Base-by-base conservation (phyloP, 164 flowering plant species). In the Pachysandra terminalis region DNA sequence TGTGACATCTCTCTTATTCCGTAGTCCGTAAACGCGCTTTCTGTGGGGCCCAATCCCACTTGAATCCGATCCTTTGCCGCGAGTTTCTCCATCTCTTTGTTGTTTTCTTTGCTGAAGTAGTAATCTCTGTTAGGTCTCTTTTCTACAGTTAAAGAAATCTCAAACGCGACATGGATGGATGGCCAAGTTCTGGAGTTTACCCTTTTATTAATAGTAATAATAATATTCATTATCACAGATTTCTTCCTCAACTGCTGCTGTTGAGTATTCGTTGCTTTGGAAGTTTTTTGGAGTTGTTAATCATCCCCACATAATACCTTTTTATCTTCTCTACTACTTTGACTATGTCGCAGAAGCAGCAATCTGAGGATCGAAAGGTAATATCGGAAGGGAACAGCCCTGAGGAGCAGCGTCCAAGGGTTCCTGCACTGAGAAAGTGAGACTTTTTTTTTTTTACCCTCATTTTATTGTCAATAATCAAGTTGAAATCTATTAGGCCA, bases 261-360 rank as follows among this genome's bases (percentile, higher is more conserved):
- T 3, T 32, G 7, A 32, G 37, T 32, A 7, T 32, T 32, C 5
- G 37, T 32, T 7, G 5, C 7, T 32, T 3, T 32, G 37, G 37
- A 32, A 32, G 37, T 32, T 32, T 7, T 32, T 32, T 56, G 26
- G 55, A 64, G 67, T 35, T 64, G 13, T 8, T 64, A 10, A 19
- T 22, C 28, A 56, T 56, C 59, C 17, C 51, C 15, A 45, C 51
- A 5, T 45, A 12, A 45, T 5, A 10, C 17, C 16, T 10, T 10
- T 5, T 45, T 15, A 3, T 45, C 51, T 15, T n/a, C n/a, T n/a
- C n/a, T n/a, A n/a, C 51, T 3, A 45, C 51, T 45, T 45, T 12
- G 49, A 52, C 48, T 53, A 85, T 87, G 91, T 79, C 88, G 28
- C 84, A 81, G 78, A 85, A 83, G 80, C 72, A 86, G 71, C 82